phyloP scores from a whole-genome alignment of 2,329 filamentous ascomycete genomes.

The Trichophyton simii region DNA sequence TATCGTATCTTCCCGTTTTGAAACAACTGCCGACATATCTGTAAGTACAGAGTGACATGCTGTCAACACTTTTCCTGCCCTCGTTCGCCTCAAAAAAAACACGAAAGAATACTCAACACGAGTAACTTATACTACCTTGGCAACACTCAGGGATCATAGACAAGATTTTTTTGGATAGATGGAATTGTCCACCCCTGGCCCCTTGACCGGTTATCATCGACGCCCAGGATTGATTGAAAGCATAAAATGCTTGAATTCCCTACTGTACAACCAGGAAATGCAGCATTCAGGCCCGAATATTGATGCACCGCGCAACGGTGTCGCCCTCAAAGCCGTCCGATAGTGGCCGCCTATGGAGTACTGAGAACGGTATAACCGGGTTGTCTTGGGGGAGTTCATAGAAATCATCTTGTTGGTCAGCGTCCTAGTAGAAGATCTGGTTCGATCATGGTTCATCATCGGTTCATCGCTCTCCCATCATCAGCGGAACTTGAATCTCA shows the following conservation, averaged over 20 bases:
- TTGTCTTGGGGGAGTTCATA: neutral
- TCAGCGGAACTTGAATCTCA: neutral
- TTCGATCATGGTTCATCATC: neutral
- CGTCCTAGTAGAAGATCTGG: neutral
- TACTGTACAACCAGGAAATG: neutral
- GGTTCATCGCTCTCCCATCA: neutral
- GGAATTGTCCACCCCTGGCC: neutral
- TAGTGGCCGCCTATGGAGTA: neutral
- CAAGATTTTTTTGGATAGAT: neutral
- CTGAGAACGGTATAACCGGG: neutral
- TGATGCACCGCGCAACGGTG: neutral
- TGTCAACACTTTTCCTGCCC: neutral
- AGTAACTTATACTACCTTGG: neutral
- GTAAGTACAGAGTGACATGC: neutral
- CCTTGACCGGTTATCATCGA: constrained; percentile 2
- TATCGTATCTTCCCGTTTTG: neutral
- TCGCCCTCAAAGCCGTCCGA: neutral
- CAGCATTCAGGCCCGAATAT: neutral
- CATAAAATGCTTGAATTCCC: constrained; percentile 2
- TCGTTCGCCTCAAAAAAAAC: neutral
- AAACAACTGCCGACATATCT: neutral
- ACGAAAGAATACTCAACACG: neutral
- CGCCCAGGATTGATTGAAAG: neutral
- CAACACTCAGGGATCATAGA: neutral
- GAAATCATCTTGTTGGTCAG: neutral